These are phyloP conservation scores for Euclidium syriacum DNA, from an alignment of 345 rosid species.

Conservation along the genomic window DNA sequence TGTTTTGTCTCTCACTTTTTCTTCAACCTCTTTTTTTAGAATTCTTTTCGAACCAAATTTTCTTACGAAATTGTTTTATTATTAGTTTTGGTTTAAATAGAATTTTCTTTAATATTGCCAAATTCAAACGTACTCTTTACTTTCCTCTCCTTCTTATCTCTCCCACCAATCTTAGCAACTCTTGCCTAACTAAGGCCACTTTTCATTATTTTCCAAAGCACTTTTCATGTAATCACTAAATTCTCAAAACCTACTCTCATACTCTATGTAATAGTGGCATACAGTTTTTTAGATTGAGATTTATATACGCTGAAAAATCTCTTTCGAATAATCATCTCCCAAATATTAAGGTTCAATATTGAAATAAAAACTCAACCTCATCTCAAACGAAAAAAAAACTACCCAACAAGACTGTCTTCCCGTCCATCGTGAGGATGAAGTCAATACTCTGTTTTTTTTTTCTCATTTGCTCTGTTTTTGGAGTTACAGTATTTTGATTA, in stretches of 20 bases:
- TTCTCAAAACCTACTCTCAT: not conserved
- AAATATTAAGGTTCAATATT: no score
- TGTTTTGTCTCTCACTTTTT: conserved; percentile 13
- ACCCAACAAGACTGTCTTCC: no score
- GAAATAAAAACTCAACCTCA: no score
- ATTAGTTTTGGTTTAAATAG: conserved; percentile 2
- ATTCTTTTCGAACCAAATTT: conserved; percentile 17
- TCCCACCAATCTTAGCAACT: conserved; percentile 5
- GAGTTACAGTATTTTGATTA: no score
- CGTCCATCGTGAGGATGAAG: no score
- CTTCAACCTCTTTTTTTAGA: conserved; percentile 14
- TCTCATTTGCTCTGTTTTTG: no score
- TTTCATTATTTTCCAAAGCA: not conserved
- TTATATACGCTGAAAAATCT: no score
- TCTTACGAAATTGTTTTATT: not conserved
- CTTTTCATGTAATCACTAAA: not conserved
- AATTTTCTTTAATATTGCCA: not conserved
- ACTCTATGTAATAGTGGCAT: no score
- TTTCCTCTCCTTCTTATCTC: not conserved
- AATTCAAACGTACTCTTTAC: conserved; percentile 7
- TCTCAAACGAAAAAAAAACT: no score
- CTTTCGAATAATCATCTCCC: no score
- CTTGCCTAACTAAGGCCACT: conserved; percentile 27
- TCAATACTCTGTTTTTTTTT: no score
- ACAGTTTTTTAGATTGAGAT: no score